These are phyloP conservation scores for Escovopsis sp. DNA, from an alignment of 2,329 filamentous ascomycete genomes.

Conservation along the genomic window DNA sequence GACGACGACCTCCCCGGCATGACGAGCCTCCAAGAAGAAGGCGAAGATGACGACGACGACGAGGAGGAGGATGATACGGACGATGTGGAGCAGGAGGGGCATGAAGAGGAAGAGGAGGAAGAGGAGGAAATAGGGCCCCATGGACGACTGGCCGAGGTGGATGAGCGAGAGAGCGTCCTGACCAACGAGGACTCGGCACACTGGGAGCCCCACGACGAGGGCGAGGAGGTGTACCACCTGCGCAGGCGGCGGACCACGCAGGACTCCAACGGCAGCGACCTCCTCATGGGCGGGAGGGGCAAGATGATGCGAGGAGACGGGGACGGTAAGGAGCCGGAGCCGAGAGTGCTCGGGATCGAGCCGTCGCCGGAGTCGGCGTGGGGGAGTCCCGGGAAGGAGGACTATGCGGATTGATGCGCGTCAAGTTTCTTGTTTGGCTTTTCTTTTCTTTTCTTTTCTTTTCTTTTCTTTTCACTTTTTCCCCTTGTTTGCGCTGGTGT, in stretches of 20 bases:
- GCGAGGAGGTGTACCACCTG: no score
- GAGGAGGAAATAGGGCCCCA: neutral
- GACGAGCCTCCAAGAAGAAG: neutral
- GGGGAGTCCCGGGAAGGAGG: neutral
- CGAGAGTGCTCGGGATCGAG: neutral
- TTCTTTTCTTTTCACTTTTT: neutral
- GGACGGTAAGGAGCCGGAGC: slow-evolving; percentile 12
- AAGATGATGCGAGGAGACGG: neutral
- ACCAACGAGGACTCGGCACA: no score
- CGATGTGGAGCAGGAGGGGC: slow-evolving; percentile 2
- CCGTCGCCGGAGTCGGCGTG: slow-evolving; percentile 2
- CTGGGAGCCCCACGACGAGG: no score
- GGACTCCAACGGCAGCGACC: no score
- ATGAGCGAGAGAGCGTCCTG: no score
- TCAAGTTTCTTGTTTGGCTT: neutral
- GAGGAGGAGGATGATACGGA: neutral
- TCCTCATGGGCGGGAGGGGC: no score
- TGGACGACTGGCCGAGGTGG: no score
- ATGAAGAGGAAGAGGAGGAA: neutral
- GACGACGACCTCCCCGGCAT: neutral
- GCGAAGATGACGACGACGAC: neutral
- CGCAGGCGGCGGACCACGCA: no score
- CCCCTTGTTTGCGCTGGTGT: neutral
- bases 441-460: neutral
- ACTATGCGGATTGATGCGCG: neutral